A percentile compares a stretch with the other conserved stretches of the same genome.
Evolutionary conservation across 768 basidiomycete species (phyloP).

Genomic region (Podaxis rugospora): DNA sequence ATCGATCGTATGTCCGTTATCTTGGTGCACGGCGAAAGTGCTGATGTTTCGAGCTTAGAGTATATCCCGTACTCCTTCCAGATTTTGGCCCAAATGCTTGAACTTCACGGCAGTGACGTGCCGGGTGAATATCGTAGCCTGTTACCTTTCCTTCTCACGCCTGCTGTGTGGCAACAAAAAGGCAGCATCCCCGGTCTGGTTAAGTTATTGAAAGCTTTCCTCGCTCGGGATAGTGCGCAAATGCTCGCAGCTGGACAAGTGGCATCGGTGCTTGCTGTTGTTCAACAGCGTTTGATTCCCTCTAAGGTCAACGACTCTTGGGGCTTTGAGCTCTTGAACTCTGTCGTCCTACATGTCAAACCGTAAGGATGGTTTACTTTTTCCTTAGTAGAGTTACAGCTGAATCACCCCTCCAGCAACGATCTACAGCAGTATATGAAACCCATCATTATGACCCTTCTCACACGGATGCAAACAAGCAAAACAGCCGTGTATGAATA

Average conservation of each 20-base stretch:
- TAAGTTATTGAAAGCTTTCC: constrained; percentile 79
- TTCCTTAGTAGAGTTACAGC: not conserved
- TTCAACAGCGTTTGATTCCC: constrained; percentile 86
- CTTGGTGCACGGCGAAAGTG: not conserved
- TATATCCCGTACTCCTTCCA: constrained; percentile 98
- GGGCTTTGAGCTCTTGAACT: constrained; percentile 87
- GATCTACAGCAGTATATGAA: constrained; percentile 72
- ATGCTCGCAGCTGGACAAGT: constrained; percentile 74
- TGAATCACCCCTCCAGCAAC: constrained; percentile 32
- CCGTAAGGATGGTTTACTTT: constrained; percentile 48
- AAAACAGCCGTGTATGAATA: constrained; percentile 89
- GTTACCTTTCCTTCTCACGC: constrained; percentile 79
- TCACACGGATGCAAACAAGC: constrained; percentile 82
- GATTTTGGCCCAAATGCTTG: constrained; percentile 92
- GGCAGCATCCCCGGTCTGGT: constrained; percentile 94
- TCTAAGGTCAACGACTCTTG: constrained; percentile 85
- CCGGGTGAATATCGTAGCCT: constrained; percentile 77
- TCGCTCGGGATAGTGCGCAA: constrained; percentile 61
- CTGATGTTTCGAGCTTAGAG: constrained; percentile 44
- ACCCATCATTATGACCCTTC: constrained; percentile 67
- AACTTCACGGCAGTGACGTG: constrained; percentile 60
- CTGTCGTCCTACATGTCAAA: constrained; percentile 67
- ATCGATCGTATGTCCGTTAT: constrained; percentile 67
- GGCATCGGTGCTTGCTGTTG: constrained; percentile 75
- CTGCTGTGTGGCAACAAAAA: constrained; percentile 87